Evolutionary conservation across 148 eudicot genomes (phyloP), one percentile per base, ranked within the genome.

Genomic region (Rhododendron vialii): DNA sequence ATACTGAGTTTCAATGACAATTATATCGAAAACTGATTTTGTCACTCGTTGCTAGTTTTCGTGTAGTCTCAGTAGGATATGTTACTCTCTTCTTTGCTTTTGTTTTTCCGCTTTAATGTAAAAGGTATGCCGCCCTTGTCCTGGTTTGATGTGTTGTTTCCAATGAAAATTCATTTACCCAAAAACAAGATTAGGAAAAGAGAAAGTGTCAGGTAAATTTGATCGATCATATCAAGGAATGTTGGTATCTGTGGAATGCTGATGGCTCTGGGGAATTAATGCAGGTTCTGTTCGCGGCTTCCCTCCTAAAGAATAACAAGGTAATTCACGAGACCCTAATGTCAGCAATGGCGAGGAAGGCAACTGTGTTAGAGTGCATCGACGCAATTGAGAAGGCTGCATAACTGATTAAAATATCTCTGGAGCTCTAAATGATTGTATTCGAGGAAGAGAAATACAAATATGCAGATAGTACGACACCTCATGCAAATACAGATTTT

Each of bases 221-320:
- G 24, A 1, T 2, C 24, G 15, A 15, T 65, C 24, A 30, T 57
- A 8, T 43, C 59, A 30, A 38, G 50, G 55, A 74, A 38, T 33
- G 22, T 15, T 9, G 36, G 63, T 30, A 3, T 77, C 45, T 11
- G 2, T 59, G 11, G 14, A 61, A 73, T 79, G 33, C 76, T 78
- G 69, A 73, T 84, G 47, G 47, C 30, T 13, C 51, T 45, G 50
- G 82, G 17, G 78, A 45, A 63, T 43, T 36, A 61, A 73, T 87
- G 88, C 92, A 96, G 99, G 99, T 93, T 86, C 77, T 96, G 83
- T 93, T 96, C 65, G 94, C 95, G 14, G 99, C 85, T 78, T 95
- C 98, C 10, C 91, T 96, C n/a, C 63, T 96, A 38, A 96, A 96
- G 86, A 96, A 89, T 86, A 96, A 96, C 85, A 91, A 91, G 82